Base-by-base conservation (phyloP, 176 grass and related monocot genomes). In the Rhynchospora breviuscula region DNA sequence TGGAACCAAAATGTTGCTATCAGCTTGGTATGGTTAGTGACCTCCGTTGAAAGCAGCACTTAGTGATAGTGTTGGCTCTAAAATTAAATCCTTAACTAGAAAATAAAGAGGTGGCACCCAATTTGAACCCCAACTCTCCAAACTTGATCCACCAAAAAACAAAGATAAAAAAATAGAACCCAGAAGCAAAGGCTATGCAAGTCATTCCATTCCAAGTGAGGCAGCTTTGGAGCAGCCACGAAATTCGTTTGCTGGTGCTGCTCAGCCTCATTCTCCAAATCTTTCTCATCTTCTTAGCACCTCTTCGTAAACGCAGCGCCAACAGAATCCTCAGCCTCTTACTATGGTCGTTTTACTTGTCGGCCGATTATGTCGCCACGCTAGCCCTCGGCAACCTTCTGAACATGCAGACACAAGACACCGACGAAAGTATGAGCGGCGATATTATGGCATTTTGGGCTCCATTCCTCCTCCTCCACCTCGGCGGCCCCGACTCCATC, bases 401-500 rank as follows among this genome's bases (percentile, higher is more conserved):
- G 18, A 79, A 88, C 12, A 85, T 56, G 59, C 72, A 76, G 23
- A 76, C 72, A 1, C 48, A 53, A 1, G 48, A 76, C 48, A 76
- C 2, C 2, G 72, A 76, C 13, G 11, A 76, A 18, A 76, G 72
- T 12, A 8, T 54, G 6, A 31, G 48, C 0, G 72, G 72, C 0
- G 72, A 54, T 76, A 8, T 76, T 10, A 76, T 76, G 72, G 72
- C 72, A 8, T 76, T 76, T 48, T 76, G 72, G 72, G 72, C 91
- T 4, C 94, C 94, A 0, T 97, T 97, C 81, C 86, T 97, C 61
- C 87, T 93, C 31, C 87, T 97, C 10, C 94, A 97, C 49, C 87
- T 97, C 1, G 94, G 94, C 6, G 94, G 94, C 0, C 94, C 83
- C 0, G 94, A 97, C 59, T 89, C 94, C 45, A 97, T 93, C 85